Conservation (phyloP, 768 basidiomycete species). For the Suillus americanus region DNA sequence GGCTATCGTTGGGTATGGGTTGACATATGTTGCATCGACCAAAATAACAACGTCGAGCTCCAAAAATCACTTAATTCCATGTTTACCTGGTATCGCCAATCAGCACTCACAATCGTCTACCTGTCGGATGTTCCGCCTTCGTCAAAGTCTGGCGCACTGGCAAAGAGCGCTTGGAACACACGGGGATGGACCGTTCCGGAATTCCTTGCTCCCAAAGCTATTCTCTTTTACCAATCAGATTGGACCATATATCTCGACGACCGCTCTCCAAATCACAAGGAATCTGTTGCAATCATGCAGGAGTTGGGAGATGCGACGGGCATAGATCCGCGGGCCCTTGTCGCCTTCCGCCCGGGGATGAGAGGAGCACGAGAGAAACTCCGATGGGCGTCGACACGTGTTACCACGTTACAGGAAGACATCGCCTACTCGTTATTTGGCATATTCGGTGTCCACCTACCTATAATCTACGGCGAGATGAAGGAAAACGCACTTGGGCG, state of each 20-base stretch:
- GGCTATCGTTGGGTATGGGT: conserved; percentile 13
- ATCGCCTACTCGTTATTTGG: neutral
- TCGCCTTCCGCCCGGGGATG: neutral
- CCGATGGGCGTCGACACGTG: neutral
- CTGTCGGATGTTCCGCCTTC: neutral
- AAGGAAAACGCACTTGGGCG: neutral
- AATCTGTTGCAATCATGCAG: neutral
- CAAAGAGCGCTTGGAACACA: neutral
- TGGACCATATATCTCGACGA: neutral
- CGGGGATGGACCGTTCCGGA: neutral
- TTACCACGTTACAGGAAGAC: neutral
- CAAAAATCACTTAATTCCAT: conserved; percentile 11
- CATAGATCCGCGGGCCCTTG: neutral
- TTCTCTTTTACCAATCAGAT: neutral
- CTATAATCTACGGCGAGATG: neutral
- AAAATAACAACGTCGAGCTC: conserved; percentile 7
- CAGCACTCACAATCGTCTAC: neutral
- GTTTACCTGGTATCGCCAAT: conserved; percentile 7
- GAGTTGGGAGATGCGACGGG: neutral
- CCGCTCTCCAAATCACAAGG: neutral
- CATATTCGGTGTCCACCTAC: neutral
- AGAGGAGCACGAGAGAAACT: neutral
- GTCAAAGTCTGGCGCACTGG: neutral
- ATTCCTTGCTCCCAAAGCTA: neutral
- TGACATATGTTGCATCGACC: conserved; percentile 12